These are phyloP conservation scores for Colletotrichum aenigma DNA, from an alignment of 2,329 filamentous ascomycete species.

Conservation along the genomic window DNA sequence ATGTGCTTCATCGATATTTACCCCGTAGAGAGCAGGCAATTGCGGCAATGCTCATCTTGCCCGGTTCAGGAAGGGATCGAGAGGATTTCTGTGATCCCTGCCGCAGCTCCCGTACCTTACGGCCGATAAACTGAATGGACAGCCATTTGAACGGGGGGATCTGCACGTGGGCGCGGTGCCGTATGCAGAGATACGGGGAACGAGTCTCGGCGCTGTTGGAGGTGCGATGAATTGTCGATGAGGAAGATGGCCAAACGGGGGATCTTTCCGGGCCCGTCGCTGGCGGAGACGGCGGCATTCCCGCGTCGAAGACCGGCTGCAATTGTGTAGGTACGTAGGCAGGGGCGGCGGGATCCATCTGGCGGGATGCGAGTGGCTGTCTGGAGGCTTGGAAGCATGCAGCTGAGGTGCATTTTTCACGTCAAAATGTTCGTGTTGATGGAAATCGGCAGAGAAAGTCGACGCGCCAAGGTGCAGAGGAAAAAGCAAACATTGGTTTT, in stretches of 20 bases:
- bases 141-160: background rate
- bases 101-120: background rate
- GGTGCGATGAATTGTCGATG: background rate
- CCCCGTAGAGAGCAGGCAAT: background rate
- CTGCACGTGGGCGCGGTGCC: constrained; percentile 1
- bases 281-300: background rate
- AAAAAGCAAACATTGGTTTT: constrained; percentile 6
- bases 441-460: background rate
- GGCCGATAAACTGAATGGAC: background rate
- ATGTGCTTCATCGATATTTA: background rate
- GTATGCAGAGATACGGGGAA: background rate
- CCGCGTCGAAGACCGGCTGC: background rate
- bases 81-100: background rate
- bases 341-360: background rate
- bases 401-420: background rate
- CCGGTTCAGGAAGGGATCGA: background rate
- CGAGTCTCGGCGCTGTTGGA: background rate
- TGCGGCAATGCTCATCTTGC: background rate
- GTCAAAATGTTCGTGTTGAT: background rate
- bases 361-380: background rate
- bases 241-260: background rate
- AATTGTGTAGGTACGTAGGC: background rate
- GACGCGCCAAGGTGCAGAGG: background rate
- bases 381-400: background rate
- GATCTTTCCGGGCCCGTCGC: background rate